Conservation (phyloP, 129 eudicot species). For the Escallonia rubra region DNA sequence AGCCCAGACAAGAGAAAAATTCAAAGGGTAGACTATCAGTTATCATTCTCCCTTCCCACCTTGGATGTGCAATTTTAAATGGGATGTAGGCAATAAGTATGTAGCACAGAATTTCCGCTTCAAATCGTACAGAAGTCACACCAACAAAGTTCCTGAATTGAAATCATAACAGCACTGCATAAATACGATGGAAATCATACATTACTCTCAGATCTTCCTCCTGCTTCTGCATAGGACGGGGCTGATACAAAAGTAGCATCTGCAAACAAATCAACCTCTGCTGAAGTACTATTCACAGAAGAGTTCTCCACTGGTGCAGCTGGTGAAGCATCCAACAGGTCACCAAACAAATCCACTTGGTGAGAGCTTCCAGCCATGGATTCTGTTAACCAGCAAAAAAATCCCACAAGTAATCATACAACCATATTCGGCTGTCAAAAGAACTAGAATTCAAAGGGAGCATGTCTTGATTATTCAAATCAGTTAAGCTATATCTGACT, state of each 20-base stretch:
- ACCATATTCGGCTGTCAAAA: too few species aligned
- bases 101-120: too few species aligned
- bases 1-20: neutral
- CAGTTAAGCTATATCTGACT: too few species aligned
- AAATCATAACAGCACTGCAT: too few species aligned
- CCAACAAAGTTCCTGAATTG: too few species aligned
- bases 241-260: conserved; percentile 95
- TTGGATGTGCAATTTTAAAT: too few species aligned
- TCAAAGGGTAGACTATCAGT: too few species aligned
- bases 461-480: too few species aligned
- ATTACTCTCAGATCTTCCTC: conserved; percentile 38
- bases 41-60: too few species aligned
- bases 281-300: conserved; percentile 33
- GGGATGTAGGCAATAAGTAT: too few species aligned
- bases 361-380: conserved; percentile 54
- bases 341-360: conserved; percentile 81
- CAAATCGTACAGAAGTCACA: too few species aligned
- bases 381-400: conserved; percentile 38
- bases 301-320: conserved; percentile 41
- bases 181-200: conserved; percentile 19
- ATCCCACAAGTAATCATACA: neutral
- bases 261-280: conserved; percentile 92
- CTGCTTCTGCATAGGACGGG: conserved; percentile 41
- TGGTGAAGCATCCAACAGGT: conserved; percentile 71
- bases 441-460: too few species aligned